A percentile compares a stretch with the other conserved stretches of the same genome.
These are phyloP conservation scores for Penicillium sp. DNA, from an alignment of 2,329 filamentous ascomycete species.

Conservation along the genomic window DNA sequence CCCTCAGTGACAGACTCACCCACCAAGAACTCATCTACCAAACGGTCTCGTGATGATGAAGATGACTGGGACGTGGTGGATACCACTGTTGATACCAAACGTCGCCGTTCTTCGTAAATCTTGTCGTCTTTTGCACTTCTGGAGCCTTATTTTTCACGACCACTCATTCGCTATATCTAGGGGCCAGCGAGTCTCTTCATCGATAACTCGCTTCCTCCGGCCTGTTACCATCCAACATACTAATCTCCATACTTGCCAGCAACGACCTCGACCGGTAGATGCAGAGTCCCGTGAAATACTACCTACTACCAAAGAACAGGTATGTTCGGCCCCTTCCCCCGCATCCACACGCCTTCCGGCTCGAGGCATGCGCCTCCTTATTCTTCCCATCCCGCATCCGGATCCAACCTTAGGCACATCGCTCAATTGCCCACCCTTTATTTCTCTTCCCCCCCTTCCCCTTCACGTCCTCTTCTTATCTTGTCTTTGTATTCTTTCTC, in stretches of 20 bases:
- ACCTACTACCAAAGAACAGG: constrained; percentile 4
- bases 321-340: constrained; percentile 7
- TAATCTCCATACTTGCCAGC: constrained; percentile 13
- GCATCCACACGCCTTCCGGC: background rate
- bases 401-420: background rate
- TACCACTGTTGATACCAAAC: constrained; percentile 50
- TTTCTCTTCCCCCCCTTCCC: too few relatives aligned
- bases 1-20: constrained; percentile 18
- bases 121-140: background rate
- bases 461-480: background rate
- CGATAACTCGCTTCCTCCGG: background rate
- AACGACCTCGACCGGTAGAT: constrained; percentile 4
- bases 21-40: constrained; percentile 27
- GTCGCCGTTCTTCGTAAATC: constrained; percentile 49
- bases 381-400: background rate
- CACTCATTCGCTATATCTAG: background rate
- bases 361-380: background rate
- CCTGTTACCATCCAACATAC: constrained; percentile 1
- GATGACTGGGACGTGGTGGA: constrained; percentile 33
- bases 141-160: background rate
- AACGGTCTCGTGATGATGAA: constrained; percentile 38
- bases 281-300: background rate
- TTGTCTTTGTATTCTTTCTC: background rate
- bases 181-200: background rate
- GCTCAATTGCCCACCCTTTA: background rate